These are phyloP conservation scores for Yamadazyma philogaea DNA, from an alignment of 805 yeast genomes.

Conservation along the genomic window DNA sequence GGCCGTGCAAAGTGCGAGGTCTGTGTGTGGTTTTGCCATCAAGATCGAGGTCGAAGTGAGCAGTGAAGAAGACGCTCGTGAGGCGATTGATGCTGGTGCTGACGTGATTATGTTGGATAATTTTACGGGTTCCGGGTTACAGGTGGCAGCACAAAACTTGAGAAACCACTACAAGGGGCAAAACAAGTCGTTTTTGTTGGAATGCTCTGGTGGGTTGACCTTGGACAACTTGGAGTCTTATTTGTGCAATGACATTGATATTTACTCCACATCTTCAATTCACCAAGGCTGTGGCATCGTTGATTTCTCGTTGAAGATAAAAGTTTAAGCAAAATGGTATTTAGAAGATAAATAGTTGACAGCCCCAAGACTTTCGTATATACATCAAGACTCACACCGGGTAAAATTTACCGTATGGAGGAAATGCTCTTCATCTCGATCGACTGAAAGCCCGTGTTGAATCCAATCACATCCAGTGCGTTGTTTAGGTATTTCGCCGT, in stretches of 20 bases:
- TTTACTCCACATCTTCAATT: slow-evolving; percentile 85
- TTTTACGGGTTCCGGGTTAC: slow-evolving; percentile 65
- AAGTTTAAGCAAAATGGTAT: slow-evolving; percentile 1
- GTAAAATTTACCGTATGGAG: slow-evolving; percentile 27
- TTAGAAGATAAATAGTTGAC: neutral
- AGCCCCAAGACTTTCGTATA: neutral
- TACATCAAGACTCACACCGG: neutral
- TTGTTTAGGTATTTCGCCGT: slow-evolving; percentile 28
- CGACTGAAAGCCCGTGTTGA: slow-evolving; percentile 42
- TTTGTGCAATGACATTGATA: slow-evolving; percentile 76
- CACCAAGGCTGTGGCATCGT: slow-evolving; percentile 87
- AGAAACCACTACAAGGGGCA: slow-evolving; percentile 53
- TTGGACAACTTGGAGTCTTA: slow-evolving; percentile 60
- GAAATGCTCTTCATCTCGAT: slow-evolving; percentile 35
- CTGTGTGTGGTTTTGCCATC: slow-evolving; percentile 81
- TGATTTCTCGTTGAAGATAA: slow-evolving; percentile 80
- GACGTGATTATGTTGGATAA: slow-evolving; percentile 95
- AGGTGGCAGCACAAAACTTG: slow-evolving; percentile 59
- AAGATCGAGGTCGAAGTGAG: slow-evolving; percentile 94
- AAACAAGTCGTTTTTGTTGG: slow-evolving; percentile 59
- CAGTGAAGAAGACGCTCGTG: slow-evolving; percentile 78
- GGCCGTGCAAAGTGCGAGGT: slow-evolving; percentile 75
- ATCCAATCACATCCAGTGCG: slow-evolving; percentile 39
- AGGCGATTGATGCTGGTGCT: slow-evolving; percentile 93
- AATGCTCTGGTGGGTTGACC: slow-evolving; percentile 90